phyloP scores from a whole-genome alignment of 148 eudicot species.

The Rhododendron simsii region DNA sequence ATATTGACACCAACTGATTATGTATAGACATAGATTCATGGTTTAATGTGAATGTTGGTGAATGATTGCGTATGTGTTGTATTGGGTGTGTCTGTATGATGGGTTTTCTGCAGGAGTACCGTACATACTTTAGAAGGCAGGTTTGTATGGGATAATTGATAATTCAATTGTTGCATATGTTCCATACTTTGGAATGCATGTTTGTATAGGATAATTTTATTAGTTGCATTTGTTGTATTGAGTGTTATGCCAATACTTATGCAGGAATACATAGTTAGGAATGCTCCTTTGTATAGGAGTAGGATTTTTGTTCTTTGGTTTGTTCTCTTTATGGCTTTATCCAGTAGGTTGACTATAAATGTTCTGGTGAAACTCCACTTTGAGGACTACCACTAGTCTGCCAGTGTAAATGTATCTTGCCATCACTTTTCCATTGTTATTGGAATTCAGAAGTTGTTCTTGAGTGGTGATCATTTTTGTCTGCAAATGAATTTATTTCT shows the following conservation, averaged over 20 bases:
- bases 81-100: background rate
- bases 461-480: background rate
- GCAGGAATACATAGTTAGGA: background rate
- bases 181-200: background rate
- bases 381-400: background rate
- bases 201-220: background rate
- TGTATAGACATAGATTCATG: background rate
- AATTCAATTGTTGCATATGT: background rate
- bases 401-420: background rate
- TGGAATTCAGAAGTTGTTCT: background rate
- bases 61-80: background rate
- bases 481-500: background rate
- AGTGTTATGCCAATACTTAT: background rate
- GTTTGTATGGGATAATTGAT: background rate
- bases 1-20: background rate
- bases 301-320: background rate
- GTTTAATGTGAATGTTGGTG: background rate
- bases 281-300: background rate
- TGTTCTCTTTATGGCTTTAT: background rate
- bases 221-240: background rate
- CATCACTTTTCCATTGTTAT: background rate
- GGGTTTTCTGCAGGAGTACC: background rate
- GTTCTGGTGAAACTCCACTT: background rate
- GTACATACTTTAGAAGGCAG: background rate
- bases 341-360: background rate